Evolutionary conservation across 257 asterid genomes (phyloP).

Genomic region (Nicotiana otophora): DNA sequence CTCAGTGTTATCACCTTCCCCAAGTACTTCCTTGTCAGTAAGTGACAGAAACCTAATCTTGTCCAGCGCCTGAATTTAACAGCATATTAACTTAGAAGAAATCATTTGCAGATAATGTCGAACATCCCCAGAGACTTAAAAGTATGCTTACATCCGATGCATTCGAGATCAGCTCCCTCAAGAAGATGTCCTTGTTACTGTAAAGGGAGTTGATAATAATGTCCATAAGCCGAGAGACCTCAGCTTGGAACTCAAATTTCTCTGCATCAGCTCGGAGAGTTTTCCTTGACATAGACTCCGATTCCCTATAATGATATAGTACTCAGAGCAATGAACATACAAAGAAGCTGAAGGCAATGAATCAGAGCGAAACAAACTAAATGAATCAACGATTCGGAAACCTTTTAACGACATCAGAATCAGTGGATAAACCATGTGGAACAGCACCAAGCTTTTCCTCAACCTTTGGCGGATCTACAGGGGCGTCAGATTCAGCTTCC

Average conservation of each 20-base stretch:
- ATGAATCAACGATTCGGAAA: not conserved
- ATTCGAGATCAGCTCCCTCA: conserved; percentile 94
- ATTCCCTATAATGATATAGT: conserved; percentile 45
- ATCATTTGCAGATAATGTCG: not conserved
- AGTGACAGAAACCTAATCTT: conserved; percentile 88
- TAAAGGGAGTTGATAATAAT: conserved; percentile 94
- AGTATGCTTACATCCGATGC: conserved; percentile 81
- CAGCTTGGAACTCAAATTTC: conserved; percentile 97
- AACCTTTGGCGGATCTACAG: conserved; percentile 77
- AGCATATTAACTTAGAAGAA: not conserved
- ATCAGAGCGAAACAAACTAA: not conserved
- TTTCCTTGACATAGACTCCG: conserved; percentile 79
- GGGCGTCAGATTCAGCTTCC: conserved; percentile 55
- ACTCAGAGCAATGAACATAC: not conserved
- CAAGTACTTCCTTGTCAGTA: conserved; percentile 87
- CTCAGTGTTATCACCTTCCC: conserved; percentile 81
- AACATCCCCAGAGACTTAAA: not conserved
- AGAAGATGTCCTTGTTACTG: conserved; percentile 90
- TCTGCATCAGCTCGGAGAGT: conserved; percentile 66
- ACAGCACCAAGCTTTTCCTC: conserved; percentile 82
- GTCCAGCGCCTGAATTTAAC: conserved; percentile 66
- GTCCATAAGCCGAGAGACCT: conserved; percentile 97
- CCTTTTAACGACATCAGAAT: conserved; percentile 87
- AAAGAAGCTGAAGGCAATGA: not conserved
- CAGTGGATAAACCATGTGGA: conserved; percentile 80